These are phyloP conservation scores for Chlamydomonas sp. DNA, from an alignment of 139 green algal species.

Conservation along the genomic window DNA sequence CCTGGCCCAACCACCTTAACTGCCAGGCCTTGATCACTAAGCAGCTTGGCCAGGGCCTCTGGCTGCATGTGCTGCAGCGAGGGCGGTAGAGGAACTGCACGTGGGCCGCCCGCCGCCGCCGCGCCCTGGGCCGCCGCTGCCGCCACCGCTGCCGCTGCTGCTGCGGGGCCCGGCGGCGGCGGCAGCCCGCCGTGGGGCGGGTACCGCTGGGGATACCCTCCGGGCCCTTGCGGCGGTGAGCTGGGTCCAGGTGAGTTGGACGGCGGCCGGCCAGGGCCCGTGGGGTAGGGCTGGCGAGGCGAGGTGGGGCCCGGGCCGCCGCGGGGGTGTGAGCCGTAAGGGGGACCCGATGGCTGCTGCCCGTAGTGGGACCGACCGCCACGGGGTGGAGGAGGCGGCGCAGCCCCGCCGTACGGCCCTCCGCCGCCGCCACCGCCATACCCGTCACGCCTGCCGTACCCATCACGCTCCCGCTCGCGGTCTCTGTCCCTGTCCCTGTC, in stretches of 20 bases:
- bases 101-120: neutral
- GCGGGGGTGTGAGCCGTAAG: too few relatives aligned
- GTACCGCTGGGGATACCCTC: neutral
- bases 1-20: neutral
- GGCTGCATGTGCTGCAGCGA: neutral
- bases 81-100: slow-evolving; percentile 3
- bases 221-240: too few relatives aligned
- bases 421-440: slow-evolving; percentile 7
- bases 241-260: too few relatives aligned
- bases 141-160: neutral
- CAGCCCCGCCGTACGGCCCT: neutral
- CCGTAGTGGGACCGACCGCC: neutral
- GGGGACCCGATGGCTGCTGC: neutral
- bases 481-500: neutral
- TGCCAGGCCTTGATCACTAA: slow-evolving; percentile 4
- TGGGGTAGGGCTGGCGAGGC: too few relatives aligned
- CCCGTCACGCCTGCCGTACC: neutral
- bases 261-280: too few relatives aligned
- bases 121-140: neutral
- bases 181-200: neutral
- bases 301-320: too few relatives aligned
- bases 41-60: slow-evolving; percentile 14
- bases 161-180: neutral
- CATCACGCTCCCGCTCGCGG: neutral
- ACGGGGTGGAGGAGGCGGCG: too few relatives aligned